Percentiles rank a stretch among this genome's conserved stretches.
Conservation (phyloP, 176 grass and related monocot genomes). For the Avena atlantica region DNA sequence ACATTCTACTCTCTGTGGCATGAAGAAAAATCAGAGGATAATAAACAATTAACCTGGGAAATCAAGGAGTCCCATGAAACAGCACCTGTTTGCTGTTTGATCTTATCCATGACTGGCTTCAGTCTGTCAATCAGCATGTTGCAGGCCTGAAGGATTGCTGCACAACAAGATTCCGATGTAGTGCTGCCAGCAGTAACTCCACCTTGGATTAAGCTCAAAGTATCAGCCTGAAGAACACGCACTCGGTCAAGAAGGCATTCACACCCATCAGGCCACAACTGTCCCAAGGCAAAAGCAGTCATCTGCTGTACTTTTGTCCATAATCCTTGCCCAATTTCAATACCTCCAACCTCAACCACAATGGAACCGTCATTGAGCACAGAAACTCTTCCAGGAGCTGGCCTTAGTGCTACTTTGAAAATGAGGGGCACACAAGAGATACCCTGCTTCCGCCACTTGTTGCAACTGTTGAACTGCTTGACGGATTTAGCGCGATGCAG, state of each 20-base stretch:
- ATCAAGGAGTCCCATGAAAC: constrained; percentile 75
- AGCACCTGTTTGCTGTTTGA: constrained; percentile 35
- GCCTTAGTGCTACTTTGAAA: constrained; percentile 35
- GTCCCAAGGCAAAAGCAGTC: constrained; percentile 52
- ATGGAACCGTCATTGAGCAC: constrained; percentile 73
- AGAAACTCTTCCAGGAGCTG: constrained; percentile 74
- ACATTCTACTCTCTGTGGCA: background rate
- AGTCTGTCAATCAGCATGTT: constrained; percentile 58
- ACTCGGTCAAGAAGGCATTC: constrained; percentile 67
- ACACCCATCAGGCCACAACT: constrained; percentile 58
- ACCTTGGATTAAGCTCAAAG: constrained; percentile 70
- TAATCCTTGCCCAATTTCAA: constrained; percentile 79
- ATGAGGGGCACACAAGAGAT: constrained; percentile 61
- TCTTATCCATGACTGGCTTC: constrained; percentile 57
- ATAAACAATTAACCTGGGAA: constrained; percentile 42
- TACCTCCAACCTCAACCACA: constrained; percentile 73
- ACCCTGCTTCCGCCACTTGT: constrained; percentile 76
- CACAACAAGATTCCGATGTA: constrained; percentile 71
- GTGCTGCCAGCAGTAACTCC: constrained; percentile 66
- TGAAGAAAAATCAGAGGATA: background rate
- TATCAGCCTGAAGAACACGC: constrained; percentile 73
- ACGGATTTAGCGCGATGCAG: constrained; percentile 43
- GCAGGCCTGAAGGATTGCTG: constrained; percentile 65
- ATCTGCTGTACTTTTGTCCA: constrained; percentile 90
- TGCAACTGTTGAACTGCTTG: constrained; percentile 54